Evolutionary conservation across 164 flowering plant genomes (phyloP).

Genomic region (Sedum album): DNA sequence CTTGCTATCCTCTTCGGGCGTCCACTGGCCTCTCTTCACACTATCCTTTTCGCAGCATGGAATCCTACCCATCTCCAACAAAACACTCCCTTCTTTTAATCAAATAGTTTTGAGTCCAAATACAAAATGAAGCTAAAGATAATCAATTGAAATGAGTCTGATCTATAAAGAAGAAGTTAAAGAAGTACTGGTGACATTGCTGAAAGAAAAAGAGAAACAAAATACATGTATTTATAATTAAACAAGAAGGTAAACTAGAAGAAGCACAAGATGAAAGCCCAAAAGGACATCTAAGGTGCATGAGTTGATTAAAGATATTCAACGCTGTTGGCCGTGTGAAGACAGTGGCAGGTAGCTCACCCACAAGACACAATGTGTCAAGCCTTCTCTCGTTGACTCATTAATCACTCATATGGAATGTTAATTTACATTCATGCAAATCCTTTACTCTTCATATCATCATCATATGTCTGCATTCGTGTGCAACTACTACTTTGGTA

Average conservation of each 20-base stretch:
- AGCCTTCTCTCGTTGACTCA: conserved; percentile 21
- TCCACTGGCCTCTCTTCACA: conserved; percentile 96
- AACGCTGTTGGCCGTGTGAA: conserved; percentile 93
- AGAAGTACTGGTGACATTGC: neutral
- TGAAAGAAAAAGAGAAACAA: neutral
- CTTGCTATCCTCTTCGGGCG: conserved; percentile 94
- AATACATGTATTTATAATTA: neutral
- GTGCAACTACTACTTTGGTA: too few species aligned
- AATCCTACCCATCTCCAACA: conserved; percentile 63
- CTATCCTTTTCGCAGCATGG: conserved; percentile 98
- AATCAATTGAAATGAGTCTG: neutral
- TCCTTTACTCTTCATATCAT: too few species aligned
- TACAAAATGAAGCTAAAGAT: too few species aligned
- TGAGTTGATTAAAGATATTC: conserved; percentile 91
- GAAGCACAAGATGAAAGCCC: conserved; percentile 5
- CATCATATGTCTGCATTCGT: too few species aligned
- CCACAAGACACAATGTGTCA: conserved; percentile 77
- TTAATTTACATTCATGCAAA: too few species aligned
- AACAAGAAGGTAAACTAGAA: neutral
- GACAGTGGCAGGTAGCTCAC: conserved; percentile 89
- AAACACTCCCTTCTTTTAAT: neutral
- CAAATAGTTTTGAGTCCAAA: neutral
- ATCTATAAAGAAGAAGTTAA: neutral
- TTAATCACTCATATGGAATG: neutral
- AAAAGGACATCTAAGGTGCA: conserved; percentile 39